phyloP scores from a whole-genome alignment of 2,329 filamentous ascomycete genomes.

The Sporothrix phasma region DNA sequence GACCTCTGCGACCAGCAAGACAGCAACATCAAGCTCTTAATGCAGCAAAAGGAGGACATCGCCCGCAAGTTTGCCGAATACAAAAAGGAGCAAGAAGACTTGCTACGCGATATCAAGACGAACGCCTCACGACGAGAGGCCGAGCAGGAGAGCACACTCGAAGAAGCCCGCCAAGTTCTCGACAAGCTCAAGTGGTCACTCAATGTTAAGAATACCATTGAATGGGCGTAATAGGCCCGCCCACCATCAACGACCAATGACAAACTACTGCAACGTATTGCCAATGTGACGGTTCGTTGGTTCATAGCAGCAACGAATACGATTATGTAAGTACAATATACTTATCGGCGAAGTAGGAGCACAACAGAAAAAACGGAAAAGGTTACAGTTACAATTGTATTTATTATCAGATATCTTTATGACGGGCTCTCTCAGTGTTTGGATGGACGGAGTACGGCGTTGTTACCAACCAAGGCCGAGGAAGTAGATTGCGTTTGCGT shows the following conservation, averaged over 20 bases:
- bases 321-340: too few relatives aligned
- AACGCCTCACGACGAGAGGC: conserved; percentile 48
- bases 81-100: conserved; percentile 53
- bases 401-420: neutral
- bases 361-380: too few relatives aligned
- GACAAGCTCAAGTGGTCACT: conserved; percentile 65
- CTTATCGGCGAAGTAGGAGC: too few relatives aligned
- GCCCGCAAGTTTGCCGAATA: conserved; percentile 51
- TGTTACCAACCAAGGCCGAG: neutral
- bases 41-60: conserved; percentile 53
- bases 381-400: neutral
- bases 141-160: conserved; percentile 49
- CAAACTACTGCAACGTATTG: too few relatives aligned
- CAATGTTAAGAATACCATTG: conserved; percentile 53
- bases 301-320: too few relatives aligned
- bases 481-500: neutral
- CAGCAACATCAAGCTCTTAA: conserved; percentile 52
- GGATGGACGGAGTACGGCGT: conserved; percentile 17
- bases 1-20: conserved; percentile 66
- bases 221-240: conserved; percentile 38
- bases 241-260: too few relatives aligned
- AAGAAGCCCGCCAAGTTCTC: conserved; percentile 49
- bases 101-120: conserved; percentile 48
- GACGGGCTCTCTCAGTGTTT: conserved; percentile 7
- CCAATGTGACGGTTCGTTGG: too few relatives aligned